A percentile compares a stretch with the other conserved stretches of the same genome.
Conservation (phyloP, 495 filamentous ascomycete genomes). For the Tuber brumale region DNA sequence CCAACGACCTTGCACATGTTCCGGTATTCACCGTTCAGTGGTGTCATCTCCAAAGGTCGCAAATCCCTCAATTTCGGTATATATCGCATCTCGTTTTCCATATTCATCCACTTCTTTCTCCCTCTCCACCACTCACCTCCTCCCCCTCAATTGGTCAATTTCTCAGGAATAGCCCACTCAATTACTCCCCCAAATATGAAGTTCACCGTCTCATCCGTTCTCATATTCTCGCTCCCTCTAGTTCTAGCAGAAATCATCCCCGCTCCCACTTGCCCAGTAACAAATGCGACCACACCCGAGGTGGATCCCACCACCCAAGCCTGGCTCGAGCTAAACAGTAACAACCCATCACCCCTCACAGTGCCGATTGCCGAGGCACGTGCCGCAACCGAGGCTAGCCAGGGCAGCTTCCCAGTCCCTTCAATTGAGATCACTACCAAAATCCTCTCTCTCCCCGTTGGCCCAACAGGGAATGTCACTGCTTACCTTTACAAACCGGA, state of each 20-base stretch:
- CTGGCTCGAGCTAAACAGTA: conserved; percentile 17
- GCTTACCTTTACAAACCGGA: conserved; percentile 28
- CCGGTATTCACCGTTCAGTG: background rate
- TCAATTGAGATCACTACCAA: conserved; percentile 9
- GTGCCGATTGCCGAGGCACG: conserved; percentile 26
- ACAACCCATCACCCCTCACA: conserved; percentile 15
- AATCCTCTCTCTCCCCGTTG: conserved; percentile 28
- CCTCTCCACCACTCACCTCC: background rate
- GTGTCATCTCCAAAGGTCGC: background rate
- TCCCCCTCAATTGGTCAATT: background rate
- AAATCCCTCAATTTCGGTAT: background rate
- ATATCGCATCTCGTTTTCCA: background rate
- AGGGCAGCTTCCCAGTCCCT: conserved; percentile 11
- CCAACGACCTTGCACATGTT: too few relatives aligned
- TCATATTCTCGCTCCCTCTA: background rate
- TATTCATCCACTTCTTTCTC: background rate
- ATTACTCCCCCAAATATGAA: background rate
- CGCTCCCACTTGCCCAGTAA: background rate
- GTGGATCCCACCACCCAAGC: conserved; percentile 39
- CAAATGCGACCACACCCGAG: conserved; percentile 6
- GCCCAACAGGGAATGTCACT: conserved; percentile 16
- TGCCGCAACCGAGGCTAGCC: conserved; percentile 9
- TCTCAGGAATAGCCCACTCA: background rate
- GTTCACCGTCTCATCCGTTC: background rate
- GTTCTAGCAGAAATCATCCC: background rate